Base-by-base conservation (phyloP, 352 stramenopile species). In the Globisporangium nagaii region DNA sequence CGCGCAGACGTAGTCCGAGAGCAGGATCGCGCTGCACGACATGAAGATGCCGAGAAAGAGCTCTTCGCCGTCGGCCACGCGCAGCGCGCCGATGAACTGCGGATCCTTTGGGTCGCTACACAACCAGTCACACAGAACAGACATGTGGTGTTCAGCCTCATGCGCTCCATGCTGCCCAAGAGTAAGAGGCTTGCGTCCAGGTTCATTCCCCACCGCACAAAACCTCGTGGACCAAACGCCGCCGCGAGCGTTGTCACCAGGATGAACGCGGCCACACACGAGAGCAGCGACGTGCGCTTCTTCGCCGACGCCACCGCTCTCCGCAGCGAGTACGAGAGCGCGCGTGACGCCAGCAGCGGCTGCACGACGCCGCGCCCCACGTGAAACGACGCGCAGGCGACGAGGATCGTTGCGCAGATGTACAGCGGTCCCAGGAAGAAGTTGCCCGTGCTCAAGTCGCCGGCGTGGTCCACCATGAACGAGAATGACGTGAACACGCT, bases 401-500 rank as follows among this genome's bases (percentile, higher is more conserved):
- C 66, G 2, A 75, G 4, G 41, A 89, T 67, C 4, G 82, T 83
- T 6, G 17, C 55, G 30, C 66, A 71, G 8, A 94, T 76, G 62
- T 94, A 94, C 2, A 90, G 31, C 12, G 71, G 70, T 1, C 82
- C 84, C 0, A 61, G 54, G 8, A 72, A 37, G 22, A 78, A 47
- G 39, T 53, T 78, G 6, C 40, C 30, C 1, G 58, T 53, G 44
- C 77, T 88, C 9, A 94, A 69, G 41, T 92, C 84, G 2, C 84
- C 80, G 1, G 84, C 84, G 47, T 94, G 84, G 58, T 94, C 84
- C 5, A 74, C 78, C 84, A 94, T 94, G 68, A 89, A 94, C 52
- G 82, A 84, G 50, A 86, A 94, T n/a, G 82, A 93, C 40, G 84
- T 94, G 52, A 94, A 90, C 13, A 91, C 84, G 1, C 84, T 94